Conservation (phyloP, 1,284 basidiomycete species). For the Trametes polyzona region DNA sequence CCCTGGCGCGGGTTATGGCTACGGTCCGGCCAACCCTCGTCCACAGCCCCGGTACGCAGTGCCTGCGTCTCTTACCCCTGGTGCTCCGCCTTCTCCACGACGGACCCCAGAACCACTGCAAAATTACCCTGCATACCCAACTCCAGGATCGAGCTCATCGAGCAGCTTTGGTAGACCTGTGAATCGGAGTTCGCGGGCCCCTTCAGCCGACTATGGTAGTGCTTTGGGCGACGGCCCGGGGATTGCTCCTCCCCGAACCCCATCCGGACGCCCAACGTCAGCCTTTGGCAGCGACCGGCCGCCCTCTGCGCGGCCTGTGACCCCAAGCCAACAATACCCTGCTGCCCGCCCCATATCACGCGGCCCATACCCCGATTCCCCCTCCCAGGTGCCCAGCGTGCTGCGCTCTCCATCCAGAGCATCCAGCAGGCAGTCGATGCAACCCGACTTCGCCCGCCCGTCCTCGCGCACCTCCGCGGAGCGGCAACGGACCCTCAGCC, state of each 20-base stretch:
- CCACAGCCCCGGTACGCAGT: slow-evolving; percentile 12
- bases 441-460: slow-evolving; percentile 14
- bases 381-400: slow-evolving; percentile 13
- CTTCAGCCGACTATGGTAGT: not conserved
- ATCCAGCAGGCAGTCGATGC: slow-evolving; percentile 17
- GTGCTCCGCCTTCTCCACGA: slow-evolving; percentile 12
- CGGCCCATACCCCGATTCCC: slow-evolving; percentile 21
- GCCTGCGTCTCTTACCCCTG: slow-evolving; percentile 29
- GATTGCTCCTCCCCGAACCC: slow-evolving; percentile 15
- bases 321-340: slow-evolving; percentile 18
- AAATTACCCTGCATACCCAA: slow-evolving; percentile 7
- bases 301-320: slow-evolving; percentile 14
- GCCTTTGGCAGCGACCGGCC: slow-evolving; percentile 13
- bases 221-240: too few species aligned
- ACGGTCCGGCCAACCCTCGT: slow-evolving; percentile 1
- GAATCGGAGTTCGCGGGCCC: not conserved
- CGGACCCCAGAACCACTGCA: slow-evolving; percentile 17
- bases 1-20: slow-evolving; percentile 1
- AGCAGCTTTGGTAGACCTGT: slow-evolving; percentile 9
- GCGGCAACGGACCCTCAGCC: slow-evolving; percentile 34
- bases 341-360: slow-evolving; percentile 15
- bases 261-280: slow-evolving; percentile 13
- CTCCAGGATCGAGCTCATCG: slow-evolving; percentile 6
- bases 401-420: slow-evolving; percentile 17
- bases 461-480: slow-evolving; percentile 18